Conservation (phyloP, 805 yeast species). For the Pichia eremophila region DNA sequence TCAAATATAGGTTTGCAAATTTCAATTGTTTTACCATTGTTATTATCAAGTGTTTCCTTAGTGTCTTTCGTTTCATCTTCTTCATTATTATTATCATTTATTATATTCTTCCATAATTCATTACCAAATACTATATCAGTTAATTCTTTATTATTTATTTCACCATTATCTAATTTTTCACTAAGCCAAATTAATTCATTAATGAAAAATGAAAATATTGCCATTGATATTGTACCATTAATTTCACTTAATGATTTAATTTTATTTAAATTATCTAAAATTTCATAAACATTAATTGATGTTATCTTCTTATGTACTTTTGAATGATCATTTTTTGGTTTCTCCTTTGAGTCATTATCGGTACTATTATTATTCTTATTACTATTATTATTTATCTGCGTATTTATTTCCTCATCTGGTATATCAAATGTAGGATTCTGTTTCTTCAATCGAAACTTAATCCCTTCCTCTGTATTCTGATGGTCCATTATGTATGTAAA, state of each 20-base stretch:
- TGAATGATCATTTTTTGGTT: background rate
- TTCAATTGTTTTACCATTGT: background rate
- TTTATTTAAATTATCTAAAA: slow-evolving; percentile 18
- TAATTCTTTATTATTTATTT: slow-evolving; percentile 9
- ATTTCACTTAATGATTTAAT: slow-evolving; percentile 16
- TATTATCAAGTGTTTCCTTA: background rate
- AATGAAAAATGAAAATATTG: slow-evolving; percentile 20
- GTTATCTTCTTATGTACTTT: background rate
- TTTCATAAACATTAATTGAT: slow-evolving; percentile 25
- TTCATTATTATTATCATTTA: background rate
- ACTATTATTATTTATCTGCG: background rate
- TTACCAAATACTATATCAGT: slow-evolving; percentile 10
- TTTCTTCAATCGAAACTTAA: slow-evolving; percentile 6
- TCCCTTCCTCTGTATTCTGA: background rate
- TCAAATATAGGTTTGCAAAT: background rate
- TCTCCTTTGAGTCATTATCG: too few relatives aligned
- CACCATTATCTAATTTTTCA: background rate
- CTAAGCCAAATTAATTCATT: slow-evolving; percentile 18
- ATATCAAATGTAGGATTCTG: slow-evolving; percentile 5
- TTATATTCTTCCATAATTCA: background rate
- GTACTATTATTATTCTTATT: background rate
- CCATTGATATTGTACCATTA: slow-evolving; percentile 22
- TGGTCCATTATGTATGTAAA: background rate
- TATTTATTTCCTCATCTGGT: background rate
- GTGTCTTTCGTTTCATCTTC: background rate